Evolutionary conservation across 208 protist species (phyloP), one percentile per base, ranked within the genome.

Genomic region (Leishmania tarentolae): DNA sequence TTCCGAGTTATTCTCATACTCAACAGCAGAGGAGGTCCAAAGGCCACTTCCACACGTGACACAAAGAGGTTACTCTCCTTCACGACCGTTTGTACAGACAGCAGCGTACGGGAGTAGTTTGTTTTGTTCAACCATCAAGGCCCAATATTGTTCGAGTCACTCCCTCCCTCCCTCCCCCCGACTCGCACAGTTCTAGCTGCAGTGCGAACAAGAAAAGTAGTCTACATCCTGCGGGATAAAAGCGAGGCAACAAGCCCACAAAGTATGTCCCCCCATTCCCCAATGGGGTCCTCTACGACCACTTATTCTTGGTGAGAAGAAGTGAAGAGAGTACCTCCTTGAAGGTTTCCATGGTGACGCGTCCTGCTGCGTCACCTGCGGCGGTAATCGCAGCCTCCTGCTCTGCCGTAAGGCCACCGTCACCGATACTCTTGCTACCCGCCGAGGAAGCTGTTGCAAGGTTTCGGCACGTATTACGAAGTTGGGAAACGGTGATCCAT

Each of bases 401-500:
- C 50, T 79, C 89, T 17, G 79, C 75, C 2, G 90, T 88, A 35
- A 92, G 73, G 40, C 66, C 79, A n/a, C 57, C 78, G 3, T 69
- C 81, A 15, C 50, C 56, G 65, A 68, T 53, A 46, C 75, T 59
- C 0, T n/a, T 31, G 5, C 31, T 75, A 3, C 46, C 61, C 28
- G 44, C 71, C 13, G 80, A 71, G 6, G 82, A 77, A 17, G 89
- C 85, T 5, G 91, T 93, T 3, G 94, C 87, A 40, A 98, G 84
- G 76, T 98, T 98, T 66, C 87, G 85, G 81, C 91, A 96, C 19
- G 91, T 94, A 85, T 98, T 96, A 52, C 93, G 92, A 70, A 98
- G 88, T 79, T 98, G 95, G 46, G 78, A 76, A 31, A 94, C 86
- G 3, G 95, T 96, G 68, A 98, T 92, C 86, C 86, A 93, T 21